Evolutionary conservation across 441 rosid species (phyloP).

Genomic region (Kokia cookei): DNA sequence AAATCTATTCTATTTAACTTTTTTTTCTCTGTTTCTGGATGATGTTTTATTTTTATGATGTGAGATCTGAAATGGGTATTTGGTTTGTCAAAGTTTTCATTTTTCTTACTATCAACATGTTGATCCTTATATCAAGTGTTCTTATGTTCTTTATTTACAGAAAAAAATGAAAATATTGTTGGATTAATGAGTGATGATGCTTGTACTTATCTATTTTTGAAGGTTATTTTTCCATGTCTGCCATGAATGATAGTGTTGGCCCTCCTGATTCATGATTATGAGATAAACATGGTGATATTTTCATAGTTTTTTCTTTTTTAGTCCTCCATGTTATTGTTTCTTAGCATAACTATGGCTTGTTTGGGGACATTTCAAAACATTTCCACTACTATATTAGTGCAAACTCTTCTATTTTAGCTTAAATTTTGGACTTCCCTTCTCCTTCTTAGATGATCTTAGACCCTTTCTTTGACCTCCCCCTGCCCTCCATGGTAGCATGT

Average conservation of each 20-base stretch:
- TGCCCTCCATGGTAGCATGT: background rate
- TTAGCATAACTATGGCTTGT: background rate
- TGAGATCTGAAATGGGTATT: slow-evolving; percentile 13
- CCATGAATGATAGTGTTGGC: background rate
- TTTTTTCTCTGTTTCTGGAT: background rate
- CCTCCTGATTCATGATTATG: background rate
- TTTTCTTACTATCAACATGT: background rate
- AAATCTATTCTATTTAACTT: background rate
- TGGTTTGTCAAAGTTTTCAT: slow-evolving; percentile 6
- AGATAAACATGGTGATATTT: background rate
- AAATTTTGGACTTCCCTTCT: background rate
- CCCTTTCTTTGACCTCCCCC: background rate
- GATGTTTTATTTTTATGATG: background rate
- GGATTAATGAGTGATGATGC: background rate
- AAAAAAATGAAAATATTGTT: too few species aligned
- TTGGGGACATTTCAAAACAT: background rate
- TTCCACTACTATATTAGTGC: background rate
- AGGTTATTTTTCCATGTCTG: background rate
- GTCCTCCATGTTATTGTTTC: background rate
- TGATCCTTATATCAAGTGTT: background rate
- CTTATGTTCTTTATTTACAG: background rate
- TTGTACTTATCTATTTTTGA: background rate
- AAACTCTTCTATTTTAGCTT: background rate
- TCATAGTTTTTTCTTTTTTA: background rate
- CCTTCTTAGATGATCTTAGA: background rate